Percentiles rank a stretch among this genome's conserved stretches.
Conservation (phyloP, 306 rosid genomes). For the Trifolium subterraneum region DNA sequence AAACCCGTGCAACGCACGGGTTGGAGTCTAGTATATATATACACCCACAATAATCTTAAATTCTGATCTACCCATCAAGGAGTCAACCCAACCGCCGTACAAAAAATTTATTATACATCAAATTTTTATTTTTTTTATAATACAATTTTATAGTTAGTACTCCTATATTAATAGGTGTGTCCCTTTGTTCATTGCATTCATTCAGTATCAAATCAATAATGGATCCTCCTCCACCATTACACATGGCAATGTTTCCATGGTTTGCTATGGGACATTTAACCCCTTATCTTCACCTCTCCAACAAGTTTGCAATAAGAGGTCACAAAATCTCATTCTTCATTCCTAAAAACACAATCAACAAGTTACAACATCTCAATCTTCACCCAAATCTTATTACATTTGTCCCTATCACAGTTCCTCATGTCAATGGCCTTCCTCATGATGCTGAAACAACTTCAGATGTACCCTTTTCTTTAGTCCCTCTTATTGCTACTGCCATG, state of each 20-base stretch:
- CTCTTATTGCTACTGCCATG: conserved; percentile 30
- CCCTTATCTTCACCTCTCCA: conserved; percentile 42
- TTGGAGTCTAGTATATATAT: too few relatives aligned
- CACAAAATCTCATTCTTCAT: conserved; percentile 34
- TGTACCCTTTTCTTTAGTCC: conserved; percentile 10
- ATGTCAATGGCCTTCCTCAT: conserved; percentile 38
- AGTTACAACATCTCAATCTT: conserved; percentile 33
- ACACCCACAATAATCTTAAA: too few relatives aligned
- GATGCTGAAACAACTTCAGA: conserved; percentile 46
- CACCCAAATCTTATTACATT: conserved; percentile 42
- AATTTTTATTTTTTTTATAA: too few relatives aligned
- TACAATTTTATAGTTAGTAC: too few relatives aligned
- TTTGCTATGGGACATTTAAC: conserved; percentile 45
- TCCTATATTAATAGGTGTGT: neutral
- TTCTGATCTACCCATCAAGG: too few relatives aligned
- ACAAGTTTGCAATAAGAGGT: conserved; percentile 40
- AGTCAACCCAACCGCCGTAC: too few relatives aligned
- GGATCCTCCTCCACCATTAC: neutral
- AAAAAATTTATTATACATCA: too few relatives aligned
- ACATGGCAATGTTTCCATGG: conserved; percentile 46
- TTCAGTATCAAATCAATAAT: neutral
- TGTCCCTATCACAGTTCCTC: conserved; percentile 34
- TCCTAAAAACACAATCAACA: conserved; percentile 32
- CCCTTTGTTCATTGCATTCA: neutral
- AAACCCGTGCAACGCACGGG: too few relatives aligned